Base-by-base conservation (phyloP, 2,329 filamentous ascomycete species). In the Phyllosticta citrichinensis region DNA sequence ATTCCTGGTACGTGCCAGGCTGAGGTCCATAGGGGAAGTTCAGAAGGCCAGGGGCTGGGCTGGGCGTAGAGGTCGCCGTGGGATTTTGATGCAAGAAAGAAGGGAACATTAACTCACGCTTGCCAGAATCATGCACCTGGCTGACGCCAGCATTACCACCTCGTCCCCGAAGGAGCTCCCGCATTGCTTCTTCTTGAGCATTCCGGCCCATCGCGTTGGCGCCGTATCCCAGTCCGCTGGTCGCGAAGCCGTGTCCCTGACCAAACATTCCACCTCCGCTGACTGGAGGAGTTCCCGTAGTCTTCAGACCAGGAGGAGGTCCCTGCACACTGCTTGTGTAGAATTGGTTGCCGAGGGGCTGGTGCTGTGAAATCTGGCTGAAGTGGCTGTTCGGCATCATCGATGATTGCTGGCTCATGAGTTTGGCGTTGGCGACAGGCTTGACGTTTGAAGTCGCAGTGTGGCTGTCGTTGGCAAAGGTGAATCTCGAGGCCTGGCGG, bases 41-140 rank as follows among this genome's bases (percentile, higher is more conserved):
- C 81, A 93, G 82, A 83, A 92, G 87, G 82, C 88, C 87, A 82
- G 90, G 87, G 86, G 89, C 87, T 89, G 88, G 88, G 86, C 87
- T 87, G 79, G 87, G 86, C 80, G 87, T 87, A 76, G 88, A 89
- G 80, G 88, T 89, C 79, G 86, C 81, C 79, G 87, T 87, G 80
- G 87, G 88, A 80, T 90, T 89, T 81, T 92, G 88, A 76, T 89
- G 89, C 78, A 89, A 86, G 79, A 92, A 89, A 80, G 88, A 89
- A 87, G 91, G 89, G 85, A 92, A 88, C 82, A 91, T 87, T 82
- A 88, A 96, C 91, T 96, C 91, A 96, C 91, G 91, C 91, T 96
- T 96, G 86, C 86, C 87, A 77, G 86, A 83, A 79, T 96, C 91
- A 77, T 89, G 87, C 75, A 83, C 81, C 77, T 91, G 88, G 74